Evolutionary conservation across 2,329 filamentous ascomycete genomes (phyloP), one percentile per base, ranked within the genome.

Genomic region (Monosporascus sp.): DNA sequence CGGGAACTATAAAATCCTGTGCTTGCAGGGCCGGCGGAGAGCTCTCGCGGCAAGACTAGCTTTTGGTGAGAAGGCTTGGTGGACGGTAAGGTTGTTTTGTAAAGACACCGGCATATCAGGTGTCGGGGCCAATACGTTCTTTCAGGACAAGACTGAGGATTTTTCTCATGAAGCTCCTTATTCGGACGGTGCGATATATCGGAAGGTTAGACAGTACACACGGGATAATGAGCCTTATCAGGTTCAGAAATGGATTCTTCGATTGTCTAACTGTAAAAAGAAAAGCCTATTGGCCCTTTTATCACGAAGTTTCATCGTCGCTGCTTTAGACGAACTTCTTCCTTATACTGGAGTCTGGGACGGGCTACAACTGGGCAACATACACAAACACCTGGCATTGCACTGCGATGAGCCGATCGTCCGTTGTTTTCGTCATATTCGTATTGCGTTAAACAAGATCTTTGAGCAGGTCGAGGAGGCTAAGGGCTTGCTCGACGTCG

Each of bases 361-460:
- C n/a, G 50, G 50, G n/a, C 25, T 52, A 15, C 17, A 52, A 39
- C n/a, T 52, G 11, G 44, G 43, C n/a, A 52, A 52, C 18, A 41
- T 47, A 8, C 44, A 52, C 24, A 52, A 48, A 48, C 36, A 52
- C 35, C 31, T 52, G 20, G 44, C 44, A 20, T 48, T 52, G 35
- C 44, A 52, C 37, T 52, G 44, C 31, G 50, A 52, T n/a, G 36
- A 52, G 27, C 31, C 24, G 44, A 25, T 52, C 14, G 20, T 52
- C 27, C 18, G 37, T 18, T 48, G 11, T 20, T 14, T 52, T 11
- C 15, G 24, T 5, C 11, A 39, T 25, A 47, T 52, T n/a, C 31
- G 17, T 24, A 9, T 3, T 11, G 11, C 20, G 18, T 52, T 27
- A 27, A 15, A 48, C 17, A 20, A 18, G 9, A 52, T 52, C 35